Evolutionary conservation across 2,329 filamentous ascomycete genomes (phyloP), one percentile per base, ranked within the genome.

Genomic region (Fusarium brachygibbosum): DNA sequence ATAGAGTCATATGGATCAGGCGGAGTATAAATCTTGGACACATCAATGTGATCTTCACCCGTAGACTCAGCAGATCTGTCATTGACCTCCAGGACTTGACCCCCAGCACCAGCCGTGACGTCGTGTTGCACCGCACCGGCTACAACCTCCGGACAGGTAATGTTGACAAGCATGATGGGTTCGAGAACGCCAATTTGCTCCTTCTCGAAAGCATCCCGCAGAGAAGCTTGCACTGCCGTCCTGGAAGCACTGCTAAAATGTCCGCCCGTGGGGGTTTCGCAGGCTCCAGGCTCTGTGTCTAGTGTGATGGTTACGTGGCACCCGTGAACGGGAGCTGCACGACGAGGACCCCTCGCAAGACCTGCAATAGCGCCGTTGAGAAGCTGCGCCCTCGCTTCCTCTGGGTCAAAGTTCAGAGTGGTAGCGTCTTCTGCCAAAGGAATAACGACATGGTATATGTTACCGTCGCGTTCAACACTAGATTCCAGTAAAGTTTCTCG

Each of bases 101-200:
- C 89, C 53, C 92, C 90, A 1, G 92, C 86, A 0, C 91, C 88
- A 9, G 90, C 88, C 3, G 88, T 90, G 58, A 97, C 88, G 75
- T 96, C 91, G 70, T 97, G 93, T 34, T 97, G 89, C 12, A 99
- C 92, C 6, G 87, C 87, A 6, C 94, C 94, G 2, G 97, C 90
- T 9, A 88, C 90, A 8, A 86, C 85, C 79, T 98, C 95, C 52
- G 96, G 93, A 50, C 96, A 93, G 70, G 88, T 90, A 75, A 99
- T 97, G 53, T 91, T 89, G 7, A 93, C 93, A 63, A 90, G 90
- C 93, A 98, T 98, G 56, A 99, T 92, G 2, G 96, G 96, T 76
- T 99, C 96, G 81, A 98, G 91, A 38, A 99, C 83, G 2, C 87
- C 86, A 2, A 93, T 86, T 4, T 83, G 81, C 4, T 82, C 76